Evolutionary conservation across 805 yeast species (phyloP), one percentile per base, ranked within the genome.

Genomic region (Starmerella geochares): DNA sequence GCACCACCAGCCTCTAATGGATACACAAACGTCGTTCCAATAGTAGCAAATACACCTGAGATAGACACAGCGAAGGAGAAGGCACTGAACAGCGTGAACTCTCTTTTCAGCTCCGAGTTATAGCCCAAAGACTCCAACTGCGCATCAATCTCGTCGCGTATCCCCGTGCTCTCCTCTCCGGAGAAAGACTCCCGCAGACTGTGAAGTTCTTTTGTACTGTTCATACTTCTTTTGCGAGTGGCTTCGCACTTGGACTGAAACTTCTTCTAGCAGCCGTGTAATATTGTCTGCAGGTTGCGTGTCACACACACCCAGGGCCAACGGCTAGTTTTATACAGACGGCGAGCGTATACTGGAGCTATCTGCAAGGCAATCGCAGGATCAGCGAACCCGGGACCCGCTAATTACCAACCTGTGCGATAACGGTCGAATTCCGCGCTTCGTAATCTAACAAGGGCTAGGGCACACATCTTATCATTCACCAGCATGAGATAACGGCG

Each of bases 41-140:
- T 72, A 36, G 81, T 75, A 13, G 83, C 83, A 64, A 78, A 73
- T 47, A 79, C 68, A n/a, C 83, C 83, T 63, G 80, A 78, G 53
- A 78, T 76, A 20, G 81, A 75, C 32, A 77, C 72, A 3, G 82
- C 82, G 55, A 78, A 78, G 4, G 82, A 80, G 58, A 75, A 78
- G 10, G 80, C 79, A 37, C 80, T 78, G 38, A 78, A 56, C 48
- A 78, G 71, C n/a, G 76, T 70, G 64, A 77, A 80, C 45, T 69
- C 72, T 62, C 86, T 73, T 49, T 63, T 66, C 51, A 80, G 69
- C 56, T 79, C 84, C 60, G 76, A 79, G 61, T 76, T 76, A 58
- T 79, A 80, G 23, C 84, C 85, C 51, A 79, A 65, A 49, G 68
- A 68, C 14, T 60, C 62, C 38, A 66, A 57, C 13, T 41, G 38